These are phyloP conservation scores for Oropetium thomaeum DNA, from an alignment of 176 grass and related monocot species.

Conservation along the genomic window DNA sequence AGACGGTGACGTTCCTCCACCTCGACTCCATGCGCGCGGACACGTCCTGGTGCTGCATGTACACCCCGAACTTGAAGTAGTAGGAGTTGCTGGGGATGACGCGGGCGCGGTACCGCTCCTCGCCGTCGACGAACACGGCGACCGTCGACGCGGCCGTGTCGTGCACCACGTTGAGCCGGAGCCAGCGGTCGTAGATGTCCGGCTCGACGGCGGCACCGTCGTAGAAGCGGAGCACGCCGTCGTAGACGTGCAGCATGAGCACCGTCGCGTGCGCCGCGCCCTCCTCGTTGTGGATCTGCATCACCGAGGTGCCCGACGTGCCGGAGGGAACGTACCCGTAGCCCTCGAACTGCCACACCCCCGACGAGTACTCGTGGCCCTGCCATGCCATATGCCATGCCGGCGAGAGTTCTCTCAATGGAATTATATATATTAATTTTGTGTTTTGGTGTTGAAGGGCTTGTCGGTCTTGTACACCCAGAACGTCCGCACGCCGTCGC, in stretches of 20 bases:
- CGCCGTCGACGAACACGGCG: slow-evolving; percentile 28
- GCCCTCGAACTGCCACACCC: slow-evolving; percentile 57
- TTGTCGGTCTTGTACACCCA: slow-evolving; percentile 44
- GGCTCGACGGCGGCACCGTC: background rate
- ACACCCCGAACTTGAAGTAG: slow-evolving; percentile 56
- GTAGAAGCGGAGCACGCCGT: slow-evolving; percentile 22
- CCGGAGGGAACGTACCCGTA: slow-evolving; percentile 33
- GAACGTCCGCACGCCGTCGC: slow-evolving; percentile 22
- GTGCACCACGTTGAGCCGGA: slow-evolving; percentile 46
- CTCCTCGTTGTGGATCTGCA: slow-evolving; percentile 10
- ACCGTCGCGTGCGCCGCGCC: background rate
- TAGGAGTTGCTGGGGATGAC: background rate
- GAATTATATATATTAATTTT: too few species aligned
- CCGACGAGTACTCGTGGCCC: slow-evolving; percentile 42
- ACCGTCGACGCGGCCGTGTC: background rate
- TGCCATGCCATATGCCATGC: background rate
- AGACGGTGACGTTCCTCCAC: slow-evolving; percentile 33
- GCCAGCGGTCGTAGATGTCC: slow-evolving; percentile 33
- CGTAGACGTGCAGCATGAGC: slow-evolving; percentile 32
- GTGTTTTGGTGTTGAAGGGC: slow-evolving; percentile 27
- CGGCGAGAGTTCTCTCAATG: too few species aligned
- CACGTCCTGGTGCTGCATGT: slow-evolving; percentile 30
- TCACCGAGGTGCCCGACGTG: slow-evolving; percentile 29
- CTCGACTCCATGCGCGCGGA: slow-evolving; percentile 31
- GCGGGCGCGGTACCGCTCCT: background rate